Evolutionary conservation across 2,329 filamentous ascomycete genomes (phyloP).

Genomic region (Gaeumannomyces tritici): DNA sequence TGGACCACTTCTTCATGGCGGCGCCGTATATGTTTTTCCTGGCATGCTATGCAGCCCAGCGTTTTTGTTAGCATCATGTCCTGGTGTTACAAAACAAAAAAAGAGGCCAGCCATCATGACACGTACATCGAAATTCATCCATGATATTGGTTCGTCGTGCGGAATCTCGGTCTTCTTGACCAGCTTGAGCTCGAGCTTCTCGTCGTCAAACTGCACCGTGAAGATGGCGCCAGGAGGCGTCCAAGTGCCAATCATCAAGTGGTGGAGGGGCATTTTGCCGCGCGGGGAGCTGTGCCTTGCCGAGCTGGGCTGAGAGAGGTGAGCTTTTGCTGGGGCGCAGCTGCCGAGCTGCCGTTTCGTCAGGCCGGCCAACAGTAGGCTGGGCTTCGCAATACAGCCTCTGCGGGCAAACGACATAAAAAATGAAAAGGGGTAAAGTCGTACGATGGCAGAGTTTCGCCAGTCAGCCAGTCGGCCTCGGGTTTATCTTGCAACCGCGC

Average conservation of each 20-base stretch:
- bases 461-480: background rate
- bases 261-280: constrained; percentile 40
- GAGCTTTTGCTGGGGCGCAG: too few species aligned
- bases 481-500: background rate
- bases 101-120: too few species aligned
- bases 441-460: background rate
- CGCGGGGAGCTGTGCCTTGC: background rate
- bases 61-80: background rate
- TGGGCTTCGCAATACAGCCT: background rate
- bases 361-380: background rate
- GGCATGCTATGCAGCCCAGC: constrained; percentile 46
- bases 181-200: constrained; percentile 62
- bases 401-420: background rate
- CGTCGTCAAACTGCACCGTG: constrained; percentile 80
- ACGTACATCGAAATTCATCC: constrained; percentile 86
- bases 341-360: background rate
- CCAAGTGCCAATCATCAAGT: constrained; percentile 90
- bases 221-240: constrained; percentile 84
- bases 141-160: constrained; percentile 78
- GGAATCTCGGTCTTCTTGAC: constrained; percentile 76
- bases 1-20: constrained; percentile 90
- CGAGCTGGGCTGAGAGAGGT: too few species aligned
- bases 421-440: background rate
- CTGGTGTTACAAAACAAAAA: too few species aligned
- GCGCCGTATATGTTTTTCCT: constrained; percentile 82